phyloP scores from a whole-genome alignment of 176 grass and related monocot species.

The Elymus sibiricus region DNA sequence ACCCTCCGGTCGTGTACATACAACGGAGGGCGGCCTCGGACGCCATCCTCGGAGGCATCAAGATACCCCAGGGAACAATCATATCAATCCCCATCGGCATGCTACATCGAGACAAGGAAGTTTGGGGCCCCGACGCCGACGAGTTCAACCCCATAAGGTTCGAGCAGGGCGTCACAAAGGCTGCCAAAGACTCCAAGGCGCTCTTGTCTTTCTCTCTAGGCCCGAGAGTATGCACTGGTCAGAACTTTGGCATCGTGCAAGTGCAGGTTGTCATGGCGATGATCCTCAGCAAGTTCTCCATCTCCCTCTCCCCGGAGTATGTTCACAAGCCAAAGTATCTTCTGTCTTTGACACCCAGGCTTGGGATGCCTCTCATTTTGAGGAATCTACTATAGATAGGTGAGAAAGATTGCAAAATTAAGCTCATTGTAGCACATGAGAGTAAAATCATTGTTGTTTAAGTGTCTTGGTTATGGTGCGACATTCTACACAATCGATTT shows the following conservation, averaged over 20 bases:
- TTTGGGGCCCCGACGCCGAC: constrained; percentile 48
- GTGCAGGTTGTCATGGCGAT: constrained; percentile 37
- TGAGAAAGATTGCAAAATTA: background rate
- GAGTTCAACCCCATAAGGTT: constrained; percentile 64
- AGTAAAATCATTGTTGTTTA: too few species aligned
- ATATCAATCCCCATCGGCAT: constrained; percentile 29
- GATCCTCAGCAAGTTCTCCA: constrained; percentile 49
- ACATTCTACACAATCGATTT: too few species aligned
- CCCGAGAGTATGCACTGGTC: constrained; percentile 47
- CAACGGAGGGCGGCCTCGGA: background rate
- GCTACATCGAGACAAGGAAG: constrained; percentile 37
- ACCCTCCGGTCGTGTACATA: constrained; percentile 10
- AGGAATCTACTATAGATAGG: background rate
- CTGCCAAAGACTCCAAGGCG: constrained; percentile 35
- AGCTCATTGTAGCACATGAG: background rate
- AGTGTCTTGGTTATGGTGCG: too few species aligned
- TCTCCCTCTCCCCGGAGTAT: constrained; percentile 47
- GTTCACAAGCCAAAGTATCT: constrained; percentile 35
- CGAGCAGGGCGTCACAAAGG: constrained; percentile 27
- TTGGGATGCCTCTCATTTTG: constrained; percentile 43
- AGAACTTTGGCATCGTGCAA: constrained; percentile 51
- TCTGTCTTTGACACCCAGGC: constrained; percentile 27
- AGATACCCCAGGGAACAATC: background rate
- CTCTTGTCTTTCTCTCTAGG: constrained; percentile 45
- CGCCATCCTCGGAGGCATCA: background rate